phyloP scores from a whole-genome alignment of 2,329 filamentous ascomycete species.

The Paracoccidioides lutzii region DNA sequence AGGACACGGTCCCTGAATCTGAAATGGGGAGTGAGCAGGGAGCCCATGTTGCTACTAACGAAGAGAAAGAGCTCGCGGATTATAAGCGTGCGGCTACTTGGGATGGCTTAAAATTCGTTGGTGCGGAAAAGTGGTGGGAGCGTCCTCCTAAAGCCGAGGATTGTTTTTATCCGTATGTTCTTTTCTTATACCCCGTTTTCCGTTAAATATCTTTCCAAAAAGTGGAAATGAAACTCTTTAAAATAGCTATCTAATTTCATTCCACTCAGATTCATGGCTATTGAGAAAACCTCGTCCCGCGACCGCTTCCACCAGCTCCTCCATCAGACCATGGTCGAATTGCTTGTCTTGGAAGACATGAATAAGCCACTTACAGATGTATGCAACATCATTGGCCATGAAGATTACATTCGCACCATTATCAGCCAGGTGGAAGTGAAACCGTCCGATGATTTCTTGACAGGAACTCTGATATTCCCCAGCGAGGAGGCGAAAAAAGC shows the following conservation, averaged over 20 bases:
- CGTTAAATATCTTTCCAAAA: neutral
- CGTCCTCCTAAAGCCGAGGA: slow-evolving; percentile 25
- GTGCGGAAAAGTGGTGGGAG: slow-evolving; percentile 34
- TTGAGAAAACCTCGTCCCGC: slow-evolving; percentile 22
- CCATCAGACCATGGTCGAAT: slow-evolving; percentile 45
- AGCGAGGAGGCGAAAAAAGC: slow-evolving; percentile 19
- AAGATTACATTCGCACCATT: slow-evolving; percentile 20
- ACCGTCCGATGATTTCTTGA: slow-evolving; percentile 8
- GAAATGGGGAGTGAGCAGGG: neutral
- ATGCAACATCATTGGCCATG: slow-evolving; percentile 22
- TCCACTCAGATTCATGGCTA: slow-evolving; percentile 23
- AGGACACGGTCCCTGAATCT: neutral
- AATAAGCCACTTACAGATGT: slow-evolving; percentile 26
- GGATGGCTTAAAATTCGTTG: slow-evolving; percentile 43
- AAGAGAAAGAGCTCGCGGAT: slow-evolving; percentile 12
- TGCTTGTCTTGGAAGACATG: slow-evolving; percentile 37
- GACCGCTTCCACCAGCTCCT: slow-evolving; percentile 33
- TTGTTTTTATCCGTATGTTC: slow-evolving; percentile 31
- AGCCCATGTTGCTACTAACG: neutral
- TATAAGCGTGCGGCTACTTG: slow-evolving; percentile 39
- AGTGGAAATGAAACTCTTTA: neutral
- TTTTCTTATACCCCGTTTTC: neutral
- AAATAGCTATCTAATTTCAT: neutral
- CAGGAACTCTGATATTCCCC: slow-evolving; percentile 20
- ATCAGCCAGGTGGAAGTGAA: slow-evolving; percentile 22